These are phyloP conservation scores for Ustilago nuda DNA, from an alignment of 1,284 basidiomycete species.

Conservation along the genomic window DNA sequence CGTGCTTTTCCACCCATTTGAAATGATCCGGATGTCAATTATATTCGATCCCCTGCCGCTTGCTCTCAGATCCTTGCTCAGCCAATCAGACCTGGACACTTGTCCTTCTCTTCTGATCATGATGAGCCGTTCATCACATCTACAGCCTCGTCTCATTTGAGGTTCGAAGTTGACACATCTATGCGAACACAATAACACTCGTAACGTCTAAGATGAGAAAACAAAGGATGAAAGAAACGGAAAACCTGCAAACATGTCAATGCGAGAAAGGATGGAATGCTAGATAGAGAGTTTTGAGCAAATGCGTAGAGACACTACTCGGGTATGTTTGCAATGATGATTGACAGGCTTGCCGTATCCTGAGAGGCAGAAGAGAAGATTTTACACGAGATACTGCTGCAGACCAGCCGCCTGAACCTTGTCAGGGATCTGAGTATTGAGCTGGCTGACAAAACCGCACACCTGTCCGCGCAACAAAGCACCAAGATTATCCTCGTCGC, in stretches of 20 bases:
- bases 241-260: constrained; percentile 8
- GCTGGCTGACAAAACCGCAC: constrained; percentile 76
- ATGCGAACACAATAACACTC: constrained; percentile 28
- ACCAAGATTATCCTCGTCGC: constrained; percentile 62
- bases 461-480: constrained; percentile 71
- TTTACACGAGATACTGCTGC: constrained; percentile 67
- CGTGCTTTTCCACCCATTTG: background rate
- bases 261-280: constrained; percentile 24
- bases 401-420: constrained; percentile 83
- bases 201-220: constrained; percentile 27
- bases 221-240: constrained; percentile 2
- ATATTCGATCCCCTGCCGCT: background rate
- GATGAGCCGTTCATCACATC: background rate
- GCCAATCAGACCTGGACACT: constrained; percentile 14
- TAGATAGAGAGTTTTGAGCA: constrained; percentile 28
- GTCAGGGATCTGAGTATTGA: constrained; percentile 80
- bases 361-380: background rate
- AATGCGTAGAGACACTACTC: constrained; percentile 52
- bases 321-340: constrained; percentile 47
- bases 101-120: background rate
- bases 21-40: background rate
- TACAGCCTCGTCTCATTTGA: background rate
- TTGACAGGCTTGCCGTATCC: constrained; percentile 2
- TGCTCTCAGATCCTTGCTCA: background rate
- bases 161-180: background rate